Percentiles rank a stretch among this genome's conserved stretches.
These are phyloP conservation scores for Dictyostelium capitatum DNA, from an alignment of 78 protist genomes.

Conservation along the genomic window DNA sequence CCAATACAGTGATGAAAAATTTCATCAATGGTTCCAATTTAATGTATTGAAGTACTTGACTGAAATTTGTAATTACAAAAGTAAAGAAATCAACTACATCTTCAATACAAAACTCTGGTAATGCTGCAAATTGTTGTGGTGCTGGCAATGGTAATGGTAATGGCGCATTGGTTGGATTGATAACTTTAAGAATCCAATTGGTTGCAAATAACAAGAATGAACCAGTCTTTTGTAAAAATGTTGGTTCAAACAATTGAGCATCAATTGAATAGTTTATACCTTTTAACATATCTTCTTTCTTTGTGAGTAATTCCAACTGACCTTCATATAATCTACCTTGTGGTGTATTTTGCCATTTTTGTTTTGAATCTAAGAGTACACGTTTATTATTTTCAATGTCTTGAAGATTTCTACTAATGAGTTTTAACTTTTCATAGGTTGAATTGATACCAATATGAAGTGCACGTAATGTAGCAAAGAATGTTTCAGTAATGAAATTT, in stretches of 20 bases:
- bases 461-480: slow-evolving; percentile 63
- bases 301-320: not conserved
- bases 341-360: slow-evolving; percentile 53
- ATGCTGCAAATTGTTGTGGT: slow-evolving; percentile 50
- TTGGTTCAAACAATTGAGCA: slow-evolving; percentile 61
- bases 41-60: slow-evolving; percentile 37
- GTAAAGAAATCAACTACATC: slow-evolving; percentile 82
- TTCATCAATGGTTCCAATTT: slow-evolving; percentile 43
- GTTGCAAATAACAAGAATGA: slow-evolving; percentile 51
- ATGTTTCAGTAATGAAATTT: slow-evolving; percentile 73
- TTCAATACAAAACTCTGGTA: slow-evolving; percentile 82
- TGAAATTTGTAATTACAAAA: not conserved
- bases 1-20: slow-evolving; percentile 71
- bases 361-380: slow-evolving; percentile 15
- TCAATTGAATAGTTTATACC: slow-evolving; percentile 31
- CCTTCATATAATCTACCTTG: slow-evolving; percentile 57
- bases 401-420: slow-evolving; percentile 4
- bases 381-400: slow-evolving; percentile 27
- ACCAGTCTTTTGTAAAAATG: slow-evolving; percentile 29
- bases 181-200: slow-evolving; percentile 45
- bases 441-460: slow-evolving; percentile 55
- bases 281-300: slow-evolving; percentile 37
- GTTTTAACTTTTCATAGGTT: slow-evolving; percentile 6
- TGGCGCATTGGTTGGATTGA: slow-evolving; percentile 32
- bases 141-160: slow-evolving; percentile 48